A percentile compares a stretch with the other conserved stretches of the same genome.
phyloP scores from a whole-genome alignment of 2,329 filamentous ascomycete genomes.

The Massarina eburnea region DNA sequence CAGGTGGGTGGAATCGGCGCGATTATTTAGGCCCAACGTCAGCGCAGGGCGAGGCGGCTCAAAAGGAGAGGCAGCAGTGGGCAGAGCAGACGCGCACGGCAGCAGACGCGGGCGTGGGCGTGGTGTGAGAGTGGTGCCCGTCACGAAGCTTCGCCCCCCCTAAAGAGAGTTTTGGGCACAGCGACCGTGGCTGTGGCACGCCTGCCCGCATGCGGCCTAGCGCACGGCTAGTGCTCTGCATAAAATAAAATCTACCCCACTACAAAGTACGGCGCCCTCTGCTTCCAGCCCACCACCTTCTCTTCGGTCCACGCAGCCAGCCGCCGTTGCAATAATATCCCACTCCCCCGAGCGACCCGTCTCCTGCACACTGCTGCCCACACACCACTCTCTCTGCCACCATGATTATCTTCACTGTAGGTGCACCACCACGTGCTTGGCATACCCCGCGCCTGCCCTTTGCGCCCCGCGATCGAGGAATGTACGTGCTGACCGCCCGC shows the following conservation, averaged over 20 bases:
- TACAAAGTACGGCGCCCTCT: no score
- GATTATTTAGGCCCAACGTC: no score
- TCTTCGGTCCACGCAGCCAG: no score
- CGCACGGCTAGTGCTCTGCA: no score
- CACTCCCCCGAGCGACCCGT: background rate
- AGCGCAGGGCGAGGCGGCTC: slow-evolving; percentile 3
- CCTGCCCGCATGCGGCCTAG: background rate
- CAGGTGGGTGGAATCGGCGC: background rate
- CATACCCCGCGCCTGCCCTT: slow-evolving; percentile 20
- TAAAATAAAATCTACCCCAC: no score
- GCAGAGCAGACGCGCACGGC: slow-evolving; percentile 22
- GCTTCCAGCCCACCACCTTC: no score
- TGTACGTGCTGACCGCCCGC: slow-evolving; percentile 19
- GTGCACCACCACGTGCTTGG: slow-evolving; percentile 14
- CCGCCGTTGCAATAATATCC: no score
- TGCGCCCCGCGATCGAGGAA: slow-evolving; percentile 5
- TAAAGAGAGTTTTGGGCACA: no score
- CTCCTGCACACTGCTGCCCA: slow-evolving; percentile 8
- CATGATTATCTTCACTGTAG: slow-evolving; percentile 63
- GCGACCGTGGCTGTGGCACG: no score
- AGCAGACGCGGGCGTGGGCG: slow-evolving; percentile 2
- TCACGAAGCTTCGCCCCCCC: background rate
- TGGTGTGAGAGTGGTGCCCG: slow-evolving; percentile 37
- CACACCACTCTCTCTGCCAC: slow-evolving; percentile 29
- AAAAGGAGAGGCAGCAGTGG: slow-evolving; percentile 39